Base-by-base conservation (phyloP, 208 protist species). In the Polymyxa betae region DNA sequence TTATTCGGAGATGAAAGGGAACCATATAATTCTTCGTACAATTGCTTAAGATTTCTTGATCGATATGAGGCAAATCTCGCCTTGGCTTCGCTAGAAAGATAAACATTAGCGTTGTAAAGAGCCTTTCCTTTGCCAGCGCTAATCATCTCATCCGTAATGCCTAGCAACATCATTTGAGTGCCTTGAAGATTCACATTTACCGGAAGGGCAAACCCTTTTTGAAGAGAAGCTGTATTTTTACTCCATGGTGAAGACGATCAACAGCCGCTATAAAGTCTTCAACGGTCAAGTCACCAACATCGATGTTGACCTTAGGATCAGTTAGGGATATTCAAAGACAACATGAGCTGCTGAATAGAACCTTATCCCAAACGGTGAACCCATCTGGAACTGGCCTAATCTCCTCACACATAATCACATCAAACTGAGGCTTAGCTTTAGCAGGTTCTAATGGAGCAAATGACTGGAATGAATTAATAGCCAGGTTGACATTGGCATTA, bases 341-440 rank as follows among this genome's bases (percentile, higher is more conserved):
- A 5, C 5, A 5, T 24, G 24, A 24, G 49, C 24, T 29, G 24
- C 12, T 60, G 24, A 60, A 60, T 60, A 5, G n/a, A 35, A 82
- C 72, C 72, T 82, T 82, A 41, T 90, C 89, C 54, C 68, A 90
- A 49, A 66, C 40, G 1, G 89, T 90, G 89, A 90, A 90, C 5
- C 68, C 60, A 44, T 90, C 49, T 89, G 89, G 89, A 64, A 90
- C 68, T 24, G 54, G 68, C 5, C 32, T 44, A 45, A 89, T 54
- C 29, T 82, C 68, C 38, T 90, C 68, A 49, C 60, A 82, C 60
- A 90, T 77, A 16, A 89, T 89, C 10, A 68, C 49, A 35, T 90
- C 49, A 38, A 66, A 49, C 38, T 88, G 54, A 12, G 40, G 60
- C 29, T 90, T 77, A 32, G 54, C 89, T n/a, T 90, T 45, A 5